These are phyloP conservation scores for Mycena polygramma DNA, from an alignment of 768 basidiomycete species.

Conservation along the genomic window DNA sequence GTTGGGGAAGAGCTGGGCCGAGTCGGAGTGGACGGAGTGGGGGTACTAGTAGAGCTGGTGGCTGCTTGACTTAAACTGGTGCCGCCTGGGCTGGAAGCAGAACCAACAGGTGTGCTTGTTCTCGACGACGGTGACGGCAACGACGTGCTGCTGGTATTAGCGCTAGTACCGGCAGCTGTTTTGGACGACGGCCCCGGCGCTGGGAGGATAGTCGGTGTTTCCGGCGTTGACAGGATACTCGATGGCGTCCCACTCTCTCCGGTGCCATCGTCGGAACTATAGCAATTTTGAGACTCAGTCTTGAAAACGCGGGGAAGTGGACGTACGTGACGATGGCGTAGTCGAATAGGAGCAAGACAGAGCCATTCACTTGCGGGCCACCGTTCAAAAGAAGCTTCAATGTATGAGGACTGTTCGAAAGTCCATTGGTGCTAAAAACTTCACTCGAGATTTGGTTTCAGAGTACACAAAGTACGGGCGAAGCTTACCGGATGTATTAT, in stretches of 20 bases:
- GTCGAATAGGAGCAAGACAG: conserved; percentile 23
- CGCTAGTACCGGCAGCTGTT: background rate
- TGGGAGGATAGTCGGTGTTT: background rate
- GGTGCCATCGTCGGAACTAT: conserved; percentile 20
- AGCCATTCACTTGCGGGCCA: conserved; percentile 13
- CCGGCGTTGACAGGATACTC: background rate
- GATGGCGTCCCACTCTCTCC: background rate
- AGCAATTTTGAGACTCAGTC: background rate
- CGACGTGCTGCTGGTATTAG: background rate
- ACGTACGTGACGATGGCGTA: conserved; percentile 24
- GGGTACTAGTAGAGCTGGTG: background rate
- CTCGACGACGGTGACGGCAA: background rate
- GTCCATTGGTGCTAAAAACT: conserved; percentile 18
- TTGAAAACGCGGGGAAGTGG: background rate
- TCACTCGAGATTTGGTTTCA: background rate
- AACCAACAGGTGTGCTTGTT: background rate
- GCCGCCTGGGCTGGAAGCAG: background rate
- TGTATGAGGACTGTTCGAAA: conserved; percentile 13
- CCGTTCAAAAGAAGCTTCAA: conserved; percentile 23
- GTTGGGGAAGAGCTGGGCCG: background rate
- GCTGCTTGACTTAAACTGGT: background rate
- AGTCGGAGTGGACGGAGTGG: background rate
- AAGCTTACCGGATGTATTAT: conserved; percentile 22
- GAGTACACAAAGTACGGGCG: background rate
- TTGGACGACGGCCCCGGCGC: background rate